Conservation (phyloP, 192 early-diverging fungal genomes). For the Coemansia nantahalensis region DNA sequence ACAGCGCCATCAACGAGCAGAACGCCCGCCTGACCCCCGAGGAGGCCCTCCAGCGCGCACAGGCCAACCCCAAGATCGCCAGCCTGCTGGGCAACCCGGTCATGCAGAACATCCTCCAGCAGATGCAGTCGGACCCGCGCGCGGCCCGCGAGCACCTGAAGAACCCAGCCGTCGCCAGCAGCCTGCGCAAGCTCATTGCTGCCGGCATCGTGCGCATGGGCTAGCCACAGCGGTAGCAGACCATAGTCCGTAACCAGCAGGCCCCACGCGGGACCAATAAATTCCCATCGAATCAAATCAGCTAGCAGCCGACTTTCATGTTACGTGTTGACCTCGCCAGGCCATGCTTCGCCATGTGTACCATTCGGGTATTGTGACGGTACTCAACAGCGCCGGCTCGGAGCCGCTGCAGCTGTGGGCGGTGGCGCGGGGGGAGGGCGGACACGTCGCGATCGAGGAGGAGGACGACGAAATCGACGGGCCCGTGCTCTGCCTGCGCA, state of each 20-base stretch:
- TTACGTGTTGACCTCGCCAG: too few relatives aligned
- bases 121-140: constrained; percentile 94
- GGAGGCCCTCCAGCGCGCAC: constrained; percentile 80
- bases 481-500: constrained; percentile 10
- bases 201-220: constrained; percentile 81
- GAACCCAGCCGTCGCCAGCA: constrained; percentile 91
- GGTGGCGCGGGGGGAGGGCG: neutral
- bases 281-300: too few relatives aligned
- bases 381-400: constrained; percentile 38
- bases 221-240: constrained; percentile 47
- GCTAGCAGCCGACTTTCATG: too few relatives aligned
- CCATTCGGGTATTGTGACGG: constrained; percentile 38
- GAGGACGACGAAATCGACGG: constrained; percentile 8
- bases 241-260: too few relatives aligned
- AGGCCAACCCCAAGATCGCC: constrained; percentile 88
- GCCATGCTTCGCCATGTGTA: constrained; percentile 35
- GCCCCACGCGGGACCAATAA: too few relatives aligned
- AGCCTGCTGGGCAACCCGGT: constrained; percentile 86
- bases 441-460: neutral
- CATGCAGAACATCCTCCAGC: constrained; percentile 95
- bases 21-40: constrained; percentile 59
- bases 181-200: constrained; percentile 88
- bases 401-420: constrained; percentile 41
- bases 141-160: constrained; percentile 94
- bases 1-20: constrained; percentile 68